Conservation (phyloP, 345 rosid species). For the Eucalyptus virginea region DNA sequence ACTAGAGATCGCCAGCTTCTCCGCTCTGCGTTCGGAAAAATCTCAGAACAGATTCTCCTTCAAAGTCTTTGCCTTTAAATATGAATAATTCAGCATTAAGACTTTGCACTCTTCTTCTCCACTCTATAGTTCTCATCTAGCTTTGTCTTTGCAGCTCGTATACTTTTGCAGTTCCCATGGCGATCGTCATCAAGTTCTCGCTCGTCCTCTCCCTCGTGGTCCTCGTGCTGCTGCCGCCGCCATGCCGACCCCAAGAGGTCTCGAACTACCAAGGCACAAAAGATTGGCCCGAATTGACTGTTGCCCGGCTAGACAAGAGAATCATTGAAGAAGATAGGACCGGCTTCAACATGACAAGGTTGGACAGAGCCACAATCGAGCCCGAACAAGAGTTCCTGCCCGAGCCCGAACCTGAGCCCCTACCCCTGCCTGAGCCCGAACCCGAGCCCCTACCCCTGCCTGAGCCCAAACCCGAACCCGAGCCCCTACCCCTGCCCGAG, state of each 20-base stretch:
- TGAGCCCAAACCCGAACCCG: not conserved
- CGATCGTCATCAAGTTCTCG: not conserved
- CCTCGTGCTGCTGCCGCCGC: not conserved
- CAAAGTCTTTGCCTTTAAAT: not conserved
- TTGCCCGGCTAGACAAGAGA: not conserved
- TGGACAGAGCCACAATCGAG: too few relatives aligned
- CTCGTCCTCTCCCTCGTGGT: not conserved
- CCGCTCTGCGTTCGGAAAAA: not conserved
- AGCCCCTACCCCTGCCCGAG: too few relatives aligned
- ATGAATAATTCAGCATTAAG: not conserved
- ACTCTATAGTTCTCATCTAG: not conserved
- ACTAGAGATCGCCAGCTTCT: not conserved
- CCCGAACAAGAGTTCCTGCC: too few relatives aligned
- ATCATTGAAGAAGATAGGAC: not conserved
- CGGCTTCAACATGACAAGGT: too few relatives aligned
- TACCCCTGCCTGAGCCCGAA: too few relatives aligned
- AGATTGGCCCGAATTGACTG: not conserved
- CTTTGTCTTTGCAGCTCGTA: not conserved
- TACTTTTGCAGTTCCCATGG: not conserved
- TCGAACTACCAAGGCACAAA: not conserved
- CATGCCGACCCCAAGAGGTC: not conserved
- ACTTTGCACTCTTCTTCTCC: not conserved
- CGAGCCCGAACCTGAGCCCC: too few relatives aligned
- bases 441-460: too few relatives aligned
- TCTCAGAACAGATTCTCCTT: not conserved